Evolutionary conservation across 2,329 filamentous ascomycete genomes (phyloP), one percentile per base, ranked within the genome.

Genomic region (Cryphonectria nitschkei): DNA sequence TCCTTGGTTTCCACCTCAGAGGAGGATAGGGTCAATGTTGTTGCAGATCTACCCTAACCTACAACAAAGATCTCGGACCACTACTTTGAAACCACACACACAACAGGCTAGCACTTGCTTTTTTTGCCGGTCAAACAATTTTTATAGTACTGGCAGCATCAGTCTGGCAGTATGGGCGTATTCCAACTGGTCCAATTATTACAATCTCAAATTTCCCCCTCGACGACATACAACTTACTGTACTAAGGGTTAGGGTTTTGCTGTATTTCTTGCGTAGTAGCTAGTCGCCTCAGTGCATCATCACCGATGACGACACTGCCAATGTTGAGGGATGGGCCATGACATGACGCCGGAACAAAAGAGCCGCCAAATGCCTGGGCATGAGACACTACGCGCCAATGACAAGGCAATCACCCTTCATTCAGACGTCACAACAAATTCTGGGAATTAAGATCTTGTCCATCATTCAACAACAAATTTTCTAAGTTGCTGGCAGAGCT

Each of bases 251-350:
- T 39, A 62, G 60, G 60, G 37, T 39, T n/a, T 6, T 37, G 26
- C 2, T 37, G 3, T 37, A 37, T 8, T 37, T 37, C 13, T 50
- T 50, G 46, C 46, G 22, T 22, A 7, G 43, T 50, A 50, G 16
- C 58, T 14, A 32, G 50, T 37, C 16, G 29, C 60, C 3, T 7
- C 14, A 8, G 32, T 26, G 60, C 34, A 34, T 34, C 22, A 43
- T 43, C 60, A 63, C 60, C 34, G 19, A 63, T 63, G 60, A 63
- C 60, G 60, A 63, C 60, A 63, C 39, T 63, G 60, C 37, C 34
- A 61, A 61, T 61, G 56, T 32, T 61, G 13, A 46, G 43, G 43
- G 19, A 46, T 3, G 6, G 43, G 16, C 43, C 54, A 37, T 61
- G n/a, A 61, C 8, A 61, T n/a, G 58, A 37, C 58, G 19, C 19